Percentiles rank a stretch among this genome's conserved stretches.
Evolutionary conservation across 805 yeast genomes (phyloP).

Genomic region (Novakomyces olei): DNA sequence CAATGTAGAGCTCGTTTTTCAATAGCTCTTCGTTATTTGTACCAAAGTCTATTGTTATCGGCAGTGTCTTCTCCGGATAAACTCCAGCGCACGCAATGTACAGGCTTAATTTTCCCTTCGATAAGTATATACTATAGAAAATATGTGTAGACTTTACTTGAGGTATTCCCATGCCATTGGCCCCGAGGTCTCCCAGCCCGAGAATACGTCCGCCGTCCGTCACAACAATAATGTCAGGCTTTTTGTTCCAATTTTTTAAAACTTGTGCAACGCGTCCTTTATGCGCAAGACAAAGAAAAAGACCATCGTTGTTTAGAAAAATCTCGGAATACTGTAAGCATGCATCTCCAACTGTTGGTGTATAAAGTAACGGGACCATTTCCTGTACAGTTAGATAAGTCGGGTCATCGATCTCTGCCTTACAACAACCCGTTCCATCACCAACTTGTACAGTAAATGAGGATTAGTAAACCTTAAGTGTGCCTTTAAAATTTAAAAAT

Average conservation of each 20-base stretch:
- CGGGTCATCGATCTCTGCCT: neutral
- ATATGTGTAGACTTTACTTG: conserved; percentile 79
- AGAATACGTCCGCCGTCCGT: conserved; percentile 73
- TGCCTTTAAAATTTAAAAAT: no score
- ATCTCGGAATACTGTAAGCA: neutral
- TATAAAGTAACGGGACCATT: neutral
- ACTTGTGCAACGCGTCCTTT: neutral
- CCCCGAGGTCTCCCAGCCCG: conserved; percentile 82
- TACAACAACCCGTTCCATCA: neutral
- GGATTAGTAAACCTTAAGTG: no score
- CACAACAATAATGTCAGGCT: conserved; percentile 32
- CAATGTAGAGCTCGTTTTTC: conserved; percentile 14
- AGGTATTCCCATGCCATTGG: conserved; percentile 63
- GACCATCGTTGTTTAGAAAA: conserved; percentile 13
- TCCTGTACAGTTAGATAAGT: no score
- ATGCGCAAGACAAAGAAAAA: neutral
- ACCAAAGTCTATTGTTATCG: conserved; percentile 61
- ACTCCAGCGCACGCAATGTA: conserved; percentile 78
- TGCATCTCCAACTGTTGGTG: neutral
- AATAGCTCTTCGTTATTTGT: conserved; percentile 48
- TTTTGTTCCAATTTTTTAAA: neutral
- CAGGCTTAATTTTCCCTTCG: conserved; percentile 60
- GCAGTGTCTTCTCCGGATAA: conserved; percentile 68
- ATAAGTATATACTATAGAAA: no score
- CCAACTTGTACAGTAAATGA: no score